These are phyloP conservation scores for Phialemonium atrogriseum DNA, from an alignment of 2,329 filamentous ascomycete species.

Conservation along the genomic window DNA sequence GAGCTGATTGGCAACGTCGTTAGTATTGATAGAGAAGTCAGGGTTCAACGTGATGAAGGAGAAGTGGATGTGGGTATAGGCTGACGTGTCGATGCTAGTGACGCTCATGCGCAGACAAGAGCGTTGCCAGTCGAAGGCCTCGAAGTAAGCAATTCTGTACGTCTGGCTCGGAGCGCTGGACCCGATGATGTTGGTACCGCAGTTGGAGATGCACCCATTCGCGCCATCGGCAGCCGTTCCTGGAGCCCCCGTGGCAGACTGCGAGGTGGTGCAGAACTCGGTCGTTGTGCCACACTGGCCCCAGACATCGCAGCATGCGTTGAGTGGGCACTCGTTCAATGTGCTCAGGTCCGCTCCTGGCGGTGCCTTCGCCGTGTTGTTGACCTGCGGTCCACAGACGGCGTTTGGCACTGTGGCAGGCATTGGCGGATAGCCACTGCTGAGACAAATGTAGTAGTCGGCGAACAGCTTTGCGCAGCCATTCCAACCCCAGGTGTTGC, in stretches of 20 bases:
- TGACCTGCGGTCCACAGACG: conserved; percentile 24
- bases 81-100: conserved; percentile 1
- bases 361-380: conserved; percentile 12
- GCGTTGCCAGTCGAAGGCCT: conserved; percentile 21
- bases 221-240: conserved; percentile 1
- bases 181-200: conserved; percentile 4
- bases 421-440: conserved; percentile 23
- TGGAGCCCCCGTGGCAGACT: background rate
- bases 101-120: conserved; percentile 17
- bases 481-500: too few relatives aligned
- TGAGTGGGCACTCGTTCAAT: conserved; percentile 15
- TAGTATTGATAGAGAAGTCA: conserved; percentile 15
- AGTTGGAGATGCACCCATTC: conserved; percentile 14
- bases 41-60: conserved; percentile 18
- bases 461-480: too few relatives aligned
- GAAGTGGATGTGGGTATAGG: conserved; percentile 21
- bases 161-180: background rate
- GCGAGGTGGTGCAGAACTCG: conserved; percentile 11
- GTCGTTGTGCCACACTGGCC: conserved; percentile 6
- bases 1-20: conserved; percentile 19
- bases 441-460: conserved; percentile 23
- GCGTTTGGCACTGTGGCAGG: conserved; percentile 20
- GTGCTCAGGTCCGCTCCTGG: conserved; percentile 6
- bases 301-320: conserved; percentile 9
- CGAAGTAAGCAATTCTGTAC: conserved; percentile 23